phyloP scores from a whole-genome alignment of 345 rosid genomes.

The rapeseed (Brassica napus) region Da-Ae NC_063434.1:11641501-11642000 shows the following conservation, averaged over 20 bases:
- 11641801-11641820: constrained; percentile 48
- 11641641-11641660: constrained; percentile 64
- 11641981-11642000: background rate
- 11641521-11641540: constrained; percentile 52
- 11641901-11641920: background rate
- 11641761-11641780: constrained; percentile 51
- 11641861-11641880: constrained; percentile 57
- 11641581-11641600: constrained; percentile 77
- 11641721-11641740: constrained; percentile 42
- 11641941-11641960: constrained; percentile 1
- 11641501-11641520: constrained; percentile 62
- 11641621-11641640: constrained; percentile 68
- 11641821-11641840: constrained; percentile 70
- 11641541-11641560: constrained; percentile 58
- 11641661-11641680: constrained; percentile 64
- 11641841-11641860: constrained; percentile 73
- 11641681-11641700: constrained; percentile 65
- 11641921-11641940: constrained; percentile 19
- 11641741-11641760: constrained; percentile 43
- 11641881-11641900: constrained; percentile 9
- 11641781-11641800: constrained; percentile 39
- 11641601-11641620: constrained; percentile 62
- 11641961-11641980: background rate
- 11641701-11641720: constrained; percentile 65
- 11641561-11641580: constrained; percentile 75